Base-by-base conservation (phyloP, 2,329 filamentous ascomycete species). In the Microcera coccophila region DNA sequence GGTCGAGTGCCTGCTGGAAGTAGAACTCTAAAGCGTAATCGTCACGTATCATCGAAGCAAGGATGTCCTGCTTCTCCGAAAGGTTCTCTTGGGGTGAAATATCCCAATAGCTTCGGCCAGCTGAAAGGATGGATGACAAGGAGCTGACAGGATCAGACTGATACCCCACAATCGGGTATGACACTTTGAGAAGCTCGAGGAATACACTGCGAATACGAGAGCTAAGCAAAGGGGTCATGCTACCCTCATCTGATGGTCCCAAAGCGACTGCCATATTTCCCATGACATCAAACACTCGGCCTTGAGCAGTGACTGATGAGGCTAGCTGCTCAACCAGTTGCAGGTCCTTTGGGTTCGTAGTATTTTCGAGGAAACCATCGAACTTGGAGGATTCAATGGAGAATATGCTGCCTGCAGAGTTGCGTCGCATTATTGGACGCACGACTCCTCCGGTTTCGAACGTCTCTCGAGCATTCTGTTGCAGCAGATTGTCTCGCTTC, bases 151-250 rank as follows among this genome's bases (percentile, higher is more conserved):
- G 74, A 40, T 90, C 85, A 0, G 79, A 76, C 42, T 82, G 82
- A 61, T 94, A 95, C 9, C 82, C 80, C 32, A 90, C 73, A 29
- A 84, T 73, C 4, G 78, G 73, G 38, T 84, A 75, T 12, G 81
- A 82, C 28, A 80, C 76, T 46, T 84, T 82, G 34, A 93, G 70
- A 10, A 93, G 71, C 47, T 88, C 84, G 26, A 91, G 69, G 36
- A 91, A 79, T 8, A 77, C 71, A 20, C 76, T 62, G 19, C 87
- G 79, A 55, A 85, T 74, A 48, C 80, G 77, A 31, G 81, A 78
- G 33, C 79, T 78, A 5, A 85, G 74, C 19, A 81, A 67, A 2
- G 69, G 63, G 15, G 75, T 69, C 57, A 81, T 74, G 35, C 72
- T 72, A 3, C 71, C 72, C 22, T 65, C 61, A 18, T 66, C 60